Percentiles rank a stretch among this genome's conserved stretches.
Conservation (phyloP, 805 yeast genomes). For the Kurtzmaniella cleridarum region DNA sequence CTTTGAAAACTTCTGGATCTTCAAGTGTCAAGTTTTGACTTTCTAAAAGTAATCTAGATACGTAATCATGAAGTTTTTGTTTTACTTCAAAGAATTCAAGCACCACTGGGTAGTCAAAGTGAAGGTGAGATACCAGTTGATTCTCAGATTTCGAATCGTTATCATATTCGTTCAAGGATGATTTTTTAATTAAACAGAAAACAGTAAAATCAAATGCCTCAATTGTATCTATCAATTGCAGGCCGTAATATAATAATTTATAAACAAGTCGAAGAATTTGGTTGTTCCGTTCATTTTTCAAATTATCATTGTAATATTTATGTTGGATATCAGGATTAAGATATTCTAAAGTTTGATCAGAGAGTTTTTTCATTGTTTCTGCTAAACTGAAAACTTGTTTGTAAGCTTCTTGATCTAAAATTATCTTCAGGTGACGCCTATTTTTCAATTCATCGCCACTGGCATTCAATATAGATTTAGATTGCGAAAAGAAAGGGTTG, state of each 20-base stretch:
- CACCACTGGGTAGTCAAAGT: slow-evolving; percentile 46
- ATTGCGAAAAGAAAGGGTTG: slow-evolving; percentile 53
- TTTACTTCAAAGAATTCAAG: slow-evolving; percentile 73
- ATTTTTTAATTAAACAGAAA: slow-evolving; percentile 38
- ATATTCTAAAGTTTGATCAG: slow-evolving; percentile 37
- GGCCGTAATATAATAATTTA: slow-evolving; percentile 44
- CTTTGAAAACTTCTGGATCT: slow-evolving; percentile 71
- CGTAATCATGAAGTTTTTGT: slow-evolving; percentile 61
- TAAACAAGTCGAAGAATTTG: slow-evolving; percentile 50
- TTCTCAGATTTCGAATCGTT: slow-evolving; percentile 4
- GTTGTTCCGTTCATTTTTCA: slow-evolving; percentile 42
- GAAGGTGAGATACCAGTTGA: slow-evolving; percentile 14
- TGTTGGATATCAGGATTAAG: slow-evolving; percentile 33
- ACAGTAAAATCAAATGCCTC: slow-evolving; percentile 62
- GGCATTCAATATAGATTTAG: slow-evolving; percentile 31
- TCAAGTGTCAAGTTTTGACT: slow-evolving; percentile 64
- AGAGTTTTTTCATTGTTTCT: slow-evolving; percentile 31
- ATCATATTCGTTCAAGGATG: slow-evolving; percentile 14
- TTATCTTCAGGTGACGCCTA: slow-evolving; percentile 36
- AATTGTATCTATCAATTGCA: slow-evolving; percentile 45
- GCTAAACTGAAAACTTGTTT: slow-evolving; percentile 30
- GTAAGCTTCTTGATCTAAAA: slow-evolving; percentile 47
- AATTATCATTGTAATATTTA: slow-evolving; percentile 27
- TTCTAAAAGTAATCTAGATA: slow-evolving; percentile 56
- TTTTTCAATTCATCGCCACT: slow-evolving; percentile 41